Evolutionary conservation across 768 basidiomycete species (phyloP), one percentile per base, ranked within the genome.

Genomic region (Galerina sulciceps): DNA sequence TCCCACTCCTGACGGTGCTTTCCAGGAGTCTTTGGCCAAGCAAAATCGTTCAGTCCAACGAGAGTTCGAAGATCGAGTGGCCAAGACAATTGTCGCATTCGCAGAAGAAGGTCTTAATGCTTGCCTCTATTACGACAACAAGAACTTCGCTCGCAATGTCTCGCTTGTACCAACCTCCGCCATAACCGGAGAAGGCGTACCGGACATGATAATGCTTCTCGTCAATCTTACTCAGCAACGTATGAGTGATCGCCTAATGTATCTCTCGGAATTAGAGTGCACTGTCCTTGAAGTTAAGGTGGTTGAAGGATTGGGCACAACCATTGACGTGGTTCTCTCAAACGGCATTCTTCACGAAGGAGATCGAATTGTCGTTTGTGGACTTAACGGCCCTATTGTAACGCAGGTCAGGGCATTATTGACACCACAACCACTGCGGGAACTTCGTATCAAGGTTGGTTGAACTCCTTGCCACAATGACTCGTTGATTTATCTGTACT

Each of bases 251-350:
- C 85, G 91, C 42, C 82, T 99, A 60, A 99, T 99, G 97, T 99
- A 99, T 76, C 84, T 99, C 59, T 93, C 94, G 31, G 95, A 97
- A 69, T 81, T 99, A 43, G 95, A 98, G 76, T 98, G 96, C 74
- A 99, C 97, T 6, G 94, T 99, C 10, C 85, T 99, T 57, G 97
- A 99, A 74, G 97, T 99, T 72, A 99, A 99, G 82, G 93, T 98
- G 61, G 87, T 99, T 65, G 97, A 99, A 76, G 97, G 97, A 67
- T 81, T 99, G 48, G 97, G 97, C 31, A 99, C 96, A 26, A 99
- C 97, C 0, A 94, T 99, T 67, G 96, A 99, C 77, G 94, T 99
- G 17, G 88, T 99, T 26, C 80, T 99, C 57, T 94, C 93, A 13
- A 99, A 99, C 68, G 97, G 97, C 67, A 87, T 93, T 61, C 77